Evolutionary conservation across 139 green algal genomes (phyloP).

Genomic region (Tetraselmis chui): DNA sequence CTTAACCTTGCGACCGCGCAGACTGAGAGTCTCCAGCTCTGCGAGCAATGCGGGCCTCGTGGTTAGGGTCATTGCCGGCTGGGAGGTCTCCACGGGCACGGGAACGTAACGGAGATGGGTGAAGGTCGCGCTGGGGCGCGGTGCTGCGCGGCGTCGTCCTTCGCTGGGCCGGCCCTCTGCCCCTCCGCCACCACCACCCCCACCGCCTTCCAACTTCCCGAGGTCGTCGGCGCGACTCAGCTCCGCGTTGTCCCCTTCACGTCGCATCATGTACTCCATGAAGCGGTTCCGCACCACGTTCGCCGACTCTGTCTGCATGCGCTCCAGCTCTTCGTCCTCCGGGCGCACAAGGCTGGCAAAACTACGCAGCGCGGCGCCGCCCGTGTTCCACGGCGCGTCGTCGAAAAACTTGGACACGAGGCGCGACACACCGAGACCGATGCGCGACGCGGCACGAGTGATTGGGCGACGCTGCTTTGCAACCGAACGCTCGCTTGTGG

Average conservation of each 20-base stretch:
- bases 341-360: background rate
- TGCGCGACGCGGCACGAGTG: background rate
- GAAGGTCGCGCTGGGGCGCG: background rate
- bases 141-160: no score
- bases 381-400: background rate
- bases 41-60: no score
- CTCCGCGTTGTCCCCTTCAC: background rate
- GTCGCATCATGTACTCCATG: background rate
- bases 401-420: background rate
- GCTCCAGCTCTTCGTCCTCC: background rate
- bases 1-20: no score
- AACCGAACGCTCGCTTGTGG: no score
- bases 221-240: background rate
- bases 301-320: background rate
- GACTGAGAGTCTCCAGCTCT: no score
- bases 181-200: no score
- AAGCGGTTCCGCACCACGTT: background rate
- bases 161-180: no score
- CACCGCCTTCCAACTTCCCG: background rate
- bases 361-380: background rate
- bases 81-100: no score
- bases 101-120: no score
- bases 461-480: background rate
- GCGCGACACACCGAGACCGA: background rate
- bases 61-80: no score